These are phyloP conservation scores for Crithidia brevicula DNA, from an alignment of 208 protist species.

Conservation along the genomic window DNA sequence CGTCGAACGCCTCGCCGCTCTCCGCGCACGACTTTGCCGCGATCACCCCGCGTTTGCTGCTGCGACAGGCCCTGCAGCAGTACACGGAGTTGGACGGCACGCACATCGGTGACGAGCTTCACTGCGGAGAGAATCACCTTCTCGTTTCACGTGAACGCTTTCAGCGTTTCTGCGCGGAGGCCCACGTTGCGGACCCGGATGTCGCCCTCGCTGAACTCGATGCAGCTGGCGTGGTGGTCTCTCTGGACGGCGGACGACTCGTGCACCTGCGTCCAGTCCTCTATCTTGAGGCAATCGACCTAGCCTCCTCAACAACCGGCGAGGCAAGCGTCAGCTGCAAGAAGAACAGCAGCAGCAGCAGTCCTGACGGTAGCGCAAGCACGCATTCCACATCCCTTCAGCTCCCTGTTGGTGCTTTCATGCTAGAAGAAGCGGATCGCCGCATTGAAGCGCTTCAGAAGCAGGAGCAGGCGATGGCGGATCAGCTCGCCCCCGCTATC, in stretches of 20 bases:
- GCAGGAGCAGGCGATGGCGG: conserved; percentile 45
- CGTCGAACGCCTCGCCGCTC: neutral
- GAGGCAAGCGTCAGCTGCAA: neutral
- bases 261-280: conserved; percentile 71
- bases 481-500: conserved; percentile 49
- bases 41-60: conserved; percentile 57
- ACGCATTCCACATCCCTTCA: neutral
- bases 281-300: conserved; percentile 46
- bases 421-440: conserved; percentile 45
- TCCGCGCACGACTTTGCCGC: conserved; percentile 37
- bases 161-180: conserved; percentile 49
- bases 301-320: neutral
- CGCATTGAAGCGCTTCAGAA: conserved; percentile 38
- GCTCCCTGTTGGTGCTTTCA: conserved; percentile 23
- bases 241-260: conserved; percentile 43
- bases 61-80: conserved; percentile 59
- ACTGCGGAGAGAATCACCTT: conserved; percentile 26
- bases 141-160: conserved; percentile 65
- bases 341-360: neutral
- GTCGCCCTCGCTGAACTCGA: conserved; percentile 46
- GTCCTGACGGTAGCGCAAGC: neutral
- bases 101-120: conserved; percentile 12
- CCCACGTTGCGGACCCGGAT: conserved; percentile 54
- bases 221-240: conserved; percentile 60
- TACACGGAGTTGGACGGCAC: conserved; percentile 41